Conservation (phyloP, 441 rosid genomes). For the Populus hybrid region DNA sequence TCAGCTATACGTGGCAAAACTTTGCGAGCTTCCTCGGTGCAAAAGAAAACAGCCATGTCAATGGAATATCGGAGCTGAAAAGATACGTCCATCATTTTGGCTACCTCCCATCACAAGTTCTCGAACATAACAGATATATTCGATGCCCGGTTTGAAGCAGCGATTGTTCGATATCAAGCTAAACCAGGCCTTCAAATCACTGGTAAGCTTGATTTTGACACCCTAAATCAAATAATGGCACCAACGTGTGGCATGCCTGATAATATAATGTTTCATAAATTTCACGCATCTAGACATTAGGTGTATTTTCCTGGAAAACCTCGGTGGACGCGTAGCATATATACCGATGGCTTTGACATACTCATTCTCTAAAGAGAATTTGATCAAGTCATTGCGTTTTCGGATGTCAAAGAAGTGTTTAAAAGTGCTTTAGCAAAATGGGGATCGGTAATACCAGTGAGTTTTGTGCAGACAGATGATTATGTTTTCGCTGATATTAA, state of each 20-base stretch:
- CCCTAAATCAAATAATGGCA: slow-evolving; percentile 36
- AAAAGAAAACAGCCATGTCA: slow-evolving; percentile 25
- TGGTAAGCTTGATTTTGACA: slow-evolving; percentile 51
- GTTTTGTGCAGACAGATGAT: slow-evolving; percentile 49
- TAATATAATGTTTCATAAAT: slow-evolving; percentile 4
- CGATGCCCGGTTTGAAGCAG: slow-evolving; percentile 35
- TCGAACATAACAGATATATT: slow-evolving; percentile 24
- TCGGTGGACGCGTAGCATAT: slow-evolving; percentile 43
- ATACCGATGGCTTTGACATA: slow-evolving; percentile 58
- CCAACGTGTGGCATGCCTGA: slow-evolving; percentile 66
- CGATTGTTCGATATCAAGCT: slow-evolving; percentile 42
- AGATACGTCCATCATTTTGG: slow-evolving; percentile 53
- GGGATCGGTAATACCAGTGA: slow-evolving; percentile 71
- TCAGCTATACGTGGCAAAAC: slow-evolving; percentile 21
- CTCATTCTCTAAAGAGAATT: slow-evolving; percentile 57
- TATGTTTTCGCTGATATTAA: slow-evolving; percentile 67
- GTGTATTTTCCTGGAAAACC: slow-evolving; percentile 65
- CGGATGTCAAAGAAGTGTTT: slow-evolving; percentile 41
- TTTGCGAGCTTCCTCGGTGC: slow-evolving; percentile 34
- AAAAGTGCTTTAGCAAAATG: slow-evolving; percentile 57
- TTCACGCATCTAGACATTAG: slow-evolving; percentile 36
- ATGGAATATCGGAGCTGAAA: slow-evolving; percentile 43
- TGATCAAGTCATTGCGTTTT: slow-evolving; percentile 36
- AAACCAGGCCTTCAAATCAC: slow-evolving; percentile 47
- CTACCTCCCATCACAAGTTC: slow-evolving; percentile 28